Evolutionary conservation across 129 eudicot genomes (phyloP).

Genomic region (Helianthus annuus): DNA sequence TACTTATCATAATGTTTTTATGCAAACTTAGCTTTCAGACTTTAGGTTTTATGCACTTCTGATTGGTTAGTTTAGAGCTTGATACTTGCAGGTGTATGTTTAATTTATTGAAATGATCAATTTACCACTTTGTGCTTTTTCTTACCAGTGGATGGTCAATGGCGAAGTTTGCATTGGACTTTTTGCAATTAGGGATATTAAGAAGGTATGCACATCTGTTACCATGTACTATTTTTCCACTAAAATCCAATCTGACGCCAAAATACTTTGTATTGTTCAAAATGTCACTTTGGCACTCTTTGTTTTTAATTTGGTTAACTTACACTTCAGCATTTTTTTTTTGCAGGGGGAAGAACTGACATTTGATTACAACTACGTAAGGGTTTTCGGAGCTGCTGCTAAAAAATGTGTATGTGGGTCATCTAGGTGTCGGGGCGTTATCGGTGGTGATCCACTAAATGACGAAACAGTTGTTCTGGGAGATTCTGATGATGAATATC

Average conservation of each 20-base stretch:
- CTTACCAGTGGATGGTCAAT: slow-evolving; percentile 96
- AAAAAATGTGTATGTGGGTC: slow-evolving; percentile 95
- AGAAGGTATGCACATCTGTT: slow-evolving; percentile 57
- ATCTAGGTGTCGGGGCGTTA: slow-evolving; percentile 82
- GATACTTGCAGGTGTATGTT: neutral
- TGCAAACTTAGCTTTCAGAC: too few species aligned
- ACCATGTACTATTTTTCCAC: neutral
- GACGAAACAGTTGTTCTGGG: slow-evolving; percentile 66
- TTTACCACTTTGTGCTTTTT: slow-evolving; percentile 25
- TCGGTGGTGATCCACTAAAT: slow-evolving; percentile 78
- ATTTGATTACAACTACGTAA: slow-evolving; percentile 90
- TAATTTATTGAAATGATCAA: neutral
- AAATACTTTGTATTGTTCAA: neutral
- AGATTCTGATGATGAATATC: slow-evolving; percentile 89
- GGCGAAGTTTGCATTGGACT: slow-evolving; percentile 97
- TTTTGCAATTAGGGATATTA: slow-evolving; percentile 80
- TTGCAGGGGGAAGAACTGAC: slow-evolving; percentile 93
- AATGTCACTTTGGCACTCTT: neutral
- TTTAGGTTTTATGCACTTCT: neutral
- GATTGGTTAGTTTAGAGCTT: slow-evolving; percentile 9
- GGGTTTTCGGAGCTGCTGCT: slow-evolving; percentile 99
- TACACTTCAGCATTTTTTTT: slow-evolving; percentile 5
- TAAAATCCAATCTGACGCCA: neutral
- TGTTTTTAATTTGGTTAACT: neutral
- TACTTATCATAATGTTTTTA: slow-evolving; percentile 7